Evolutionary conservation across 2,329 filamentous ascomycete species (phyloP), one percentile per base, ranked within the genome.

Genomic region (Scedosporium minutisporum): DNA sequence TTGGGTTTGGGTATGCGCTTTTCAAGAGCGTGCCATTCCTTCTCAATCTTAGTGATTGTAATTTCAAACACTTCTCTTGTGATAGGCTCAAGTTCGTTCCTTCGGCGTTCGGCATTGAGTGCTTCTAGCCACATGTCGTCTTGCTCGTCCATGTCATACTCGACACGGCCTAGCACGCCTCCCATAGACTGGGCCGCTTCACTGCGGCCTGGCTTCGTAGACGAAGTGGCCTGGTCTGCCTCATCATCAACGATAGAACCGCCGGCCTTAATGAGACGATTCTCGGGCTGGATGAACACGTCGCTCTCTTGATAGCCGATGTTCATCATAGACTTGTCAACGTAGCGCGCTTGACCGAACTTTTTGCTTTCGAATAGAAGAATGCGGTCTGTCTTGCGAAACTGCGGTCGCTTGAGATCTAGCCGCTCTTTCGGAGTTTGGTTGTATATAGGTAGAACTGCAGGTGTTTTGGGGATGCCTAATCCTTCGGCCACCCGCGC

Each of bases 81-180:
- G 69, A 99, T 95, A 2, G 87, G 81, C 67, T 96, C 91, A 23
- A 91, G 85, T 57, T 88, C 86, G 67, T 89, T 84, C 25, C 84
- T 82, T 71, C 87, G 90, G 63, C 95, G 86, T 69, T 89, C 86
- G 12, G 79, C 77, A 69, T 99, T 99, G 71, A 93, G 86, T 46
- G 86, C 84, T 68, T 95, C 89, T 27, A 99, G 79, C 95, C 95
- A 99, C 77, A 93, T 91, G 67, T 96, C 92, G 73, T 99, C 95
- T 71, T 99, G 95, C 75, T 99, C 95, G 71, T 99, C 95, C 95
- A 99, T 99, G 73, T 99, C 95, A 73, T 99, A 99, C 72, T 99
- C 95, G 21, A 99, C 95, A 63, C 91, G 87, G 12, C 91, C 91
- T 46, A 96, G 82, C 42, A 72, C 70, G 2, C 75, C 74, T 33